phyloP scores from a whole-genome alignment of 371 early-diverging fungal species.

The Lichtheimia ramosa region DNA sequence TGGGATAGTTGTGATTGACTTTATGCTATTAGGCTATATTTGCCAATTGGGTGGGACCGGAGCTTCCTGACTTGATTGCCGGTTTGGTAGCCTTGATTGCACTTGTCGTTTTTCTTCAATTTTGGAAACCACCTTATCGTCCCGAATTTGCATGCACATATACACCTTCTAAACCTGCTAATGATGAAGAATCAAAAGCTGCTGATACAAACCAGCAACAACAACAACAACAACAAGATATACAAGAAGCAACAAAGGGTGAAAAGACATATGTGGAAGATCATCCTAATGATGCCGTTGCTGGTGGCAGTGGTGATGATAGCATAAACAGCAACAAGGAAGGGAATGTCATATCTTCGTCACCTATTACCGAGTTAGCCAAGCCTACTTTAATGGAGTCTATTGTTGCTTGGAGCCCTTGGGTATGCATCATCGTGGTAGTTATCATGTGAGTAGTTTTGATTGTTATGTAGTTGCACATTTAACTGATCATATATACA shows the following conservation, averaged over 20 bases:
- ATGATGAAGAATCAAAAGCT: slow-evolving; percentile 3
- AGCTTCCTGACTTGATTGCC: slow-evolving; percentile 50
- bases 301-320: background rate
- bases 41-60: slow-evolving; percentile 48
- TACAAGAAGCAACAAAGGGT: background rate
- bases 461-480: background rate
- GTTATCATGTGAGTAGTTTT: slow-evolving; percentile 34
- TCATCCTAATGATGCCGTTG: background rate
- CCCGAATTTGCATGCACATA: slow-evolving; percentile 24
- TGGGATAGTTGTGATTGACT: background rate
- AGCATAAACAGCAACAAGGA: background rate
- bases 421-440: slow-evolving; percentile 40
- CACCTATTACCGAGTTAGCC: slow-evolving; percentile 9
- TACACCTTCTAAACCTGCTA: background rate
- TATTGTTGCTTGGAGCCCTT: slow-evolving; percentile 48
- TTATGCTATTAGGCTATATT: slow-evolving; percentile 21
- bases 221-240: background rate
- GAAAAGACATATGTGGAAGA: background rate
- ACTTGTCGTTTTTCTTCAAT: slow-evolving; percentile 41
- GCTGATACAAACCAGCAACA: background rate
- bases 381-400: slow-evolving; percentile 35
- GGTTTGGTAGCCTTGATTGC: slow-evolving; percentile 41
- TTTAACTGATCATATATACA: background rate
- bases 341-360: background rate
- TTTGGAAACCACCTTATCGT: slow-evolving; percentile 47